Conservation (phyloP, 306 rosid genomes). For the Phaseolus lunatus region DNA sequence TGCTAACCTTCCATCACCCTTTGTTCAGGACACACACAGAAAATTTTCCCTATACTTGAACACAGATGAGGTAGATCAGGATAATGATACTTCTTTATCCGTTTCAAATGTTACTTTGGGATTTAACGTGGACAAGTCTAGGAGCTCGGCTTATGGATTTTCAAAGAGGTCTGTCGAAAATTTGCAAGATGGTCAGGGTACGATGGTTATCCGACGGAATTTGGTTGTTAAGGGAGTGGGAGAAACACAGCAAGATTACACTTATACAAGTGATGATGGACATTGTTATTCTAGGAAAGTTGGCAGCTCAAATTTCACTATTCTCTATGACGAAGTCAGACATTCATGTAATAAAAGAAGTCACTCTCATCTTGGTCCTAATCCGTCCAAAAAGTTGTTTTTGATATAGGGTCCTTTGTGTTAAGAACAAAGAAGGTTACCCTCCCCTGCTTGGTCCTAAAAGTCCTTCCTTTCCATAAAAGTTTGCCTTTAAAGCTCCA, state of each 20-base stretch:
- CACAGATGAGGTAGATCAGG: conserved; percentile 49
- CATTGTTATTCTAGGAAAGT: conserved; percentile 74
- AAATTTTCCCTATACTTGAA: conserved; percentile 57
- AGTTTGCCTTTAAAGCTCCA: conserved; percentile 32
- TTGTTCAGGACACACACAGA: conserved; percentile 47
- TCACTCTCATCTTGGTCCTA: conserved; percentile 30
- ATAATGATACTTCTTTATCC: conserved; percentile 41
- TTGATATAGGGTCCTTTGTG: conserved; percentile 47
- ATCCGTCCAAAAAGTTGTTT: conserved; percentile 43
- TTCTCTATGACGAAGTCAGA: conserved; percentile 66
- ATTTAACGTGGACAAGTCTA: conserved; percentile 54
- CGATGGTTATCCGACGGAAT: conserved; percentile 58
- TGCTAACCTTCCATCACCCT: conserved; percentile 47
- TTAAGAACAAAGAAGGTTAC: conserved; percentile 14
- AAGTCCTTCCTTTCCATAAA: conserved; percentile 20
- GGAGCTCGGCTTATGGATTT: conserved; percentile 43
- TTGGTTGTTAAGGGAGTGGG: conserved; percentile 69
- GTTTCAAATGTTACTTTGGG: conserved; percentile 65
- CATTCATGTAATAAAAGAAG: conserved; percentile 51
- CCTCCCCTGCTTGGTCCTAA: conserved; percentile 2
- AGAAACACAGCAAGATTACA: conserved; percentile 73
- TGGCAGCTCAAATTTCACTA: conserved; percentile 79
- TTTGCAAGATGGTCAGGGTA: conserved; percentile 74
- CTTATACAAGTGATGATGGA: conserved; percentile 47
- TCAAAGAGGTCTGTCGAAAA: conserved; percentile 64